A percentile compares a stretch with the other conserved stretches of the same genome.
These are phyloP conservation scores for Pichia cephalocereana DNA, from an alignment of 805 yeast genomes.

Conservation along the genomic window DNA sequence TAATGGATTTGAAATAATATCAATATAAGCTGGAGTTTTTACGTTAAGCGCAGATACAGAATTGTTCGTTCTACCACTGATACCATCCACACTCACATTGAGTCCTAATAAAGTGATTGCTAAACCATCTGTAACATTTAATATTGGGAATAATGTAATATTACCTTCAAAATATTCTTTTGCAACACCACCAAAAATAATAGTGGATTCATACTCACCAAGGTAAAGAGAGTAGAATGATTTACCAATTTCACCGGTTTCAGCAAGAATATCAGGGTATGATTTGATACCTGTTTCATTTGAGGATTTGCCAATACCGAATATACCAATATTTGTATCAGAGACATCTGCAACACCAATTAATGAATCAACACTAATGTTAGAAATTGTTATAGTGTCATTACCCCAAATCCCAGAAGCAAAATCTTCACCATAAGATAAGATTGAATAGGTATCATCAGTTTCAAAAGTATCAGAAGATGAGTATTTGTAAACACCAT, in stretches of 20 bases:
- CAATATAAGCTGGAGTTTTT: background rate
- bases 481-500: conserved; percentile 9
- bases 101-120: conserved; percentile 8
- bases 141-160: conserved; percentile 9
- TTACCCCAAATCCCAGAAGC: conserved; percentile 8
- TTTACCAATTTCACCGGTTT: conserved; percentile 8
- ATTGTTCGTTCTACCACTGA: too few species aligned
- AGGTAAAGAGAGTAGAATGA: conserved; percentile 8
- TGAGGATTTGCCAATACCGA: conserved; percentile 11
- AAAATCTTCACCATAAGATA: background rate
- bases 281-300: conserved; percentile 7
- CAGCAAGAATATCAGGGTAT: conserved; percentile 7
- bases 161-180: conserved; percentile 4
- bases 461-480: conserved; percentile 5
- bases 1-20: background rate
- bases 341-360: conserved; percentile 10
- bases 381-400: conserved; percentile 4
- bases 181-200: conserved; percentile 11
- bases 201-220: background rate
- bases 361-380: conserved; percentile 1
- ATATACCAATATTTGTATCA: conserved; percentile 10
- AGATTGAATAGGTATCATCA: background rate
- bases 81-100: background rate
- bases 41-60: background rate
- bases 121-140: conserved; percentile 6